A percentile compares a stretch with the other conserved stretches of the same genome.
These are phyloP conservation scores for Umbelopsis sp. DNA, from an alignment of 371 early-diverging fungal species.

Conservation along the genomic window DNA sequence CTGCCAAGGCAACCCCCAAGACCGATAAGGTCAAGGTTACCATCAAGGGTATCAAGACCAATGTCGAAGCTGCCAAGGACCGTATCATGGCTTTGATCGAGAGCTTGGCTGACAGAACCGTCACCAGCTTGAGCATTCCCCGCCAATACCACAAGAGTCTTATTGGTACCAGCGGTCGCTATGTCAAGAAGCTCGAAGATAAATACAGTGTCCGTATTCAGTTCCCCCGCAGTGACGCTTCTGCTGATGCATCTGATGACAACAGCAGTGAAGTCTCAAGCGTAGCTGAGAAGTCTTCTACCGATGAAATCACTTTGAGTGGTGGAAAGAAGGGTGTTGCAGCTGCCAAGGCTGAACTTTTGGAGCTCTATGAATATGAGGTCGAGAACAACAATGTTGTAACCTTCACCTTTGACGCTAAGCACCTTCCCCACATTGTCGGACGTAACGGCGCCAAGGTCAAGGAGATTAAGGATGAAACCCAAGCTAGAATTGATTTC, in stretches of 20 bases:
- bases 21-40: slow-evolving; percentile 63
- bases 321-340: slow-evolving; percentile 79
- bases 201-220: slow-evolving; percentile 78
- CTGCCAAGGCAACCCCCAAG: slow-evolving; percentile 21
- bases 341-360: slow-evolving; percentile 74
- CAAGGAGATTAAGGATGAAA: slow-evolving; percentile 36
- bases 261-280: slow-evolving; percentile 44
- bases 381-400: slow-evolving; percentile 63
- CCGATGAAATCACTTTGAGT: slow-evolving; percentile 73
- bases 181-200: slow-evolving; percentile 81
- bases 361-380: slow-evolving; percentile 80
- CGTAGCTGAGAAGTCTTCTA: slow-evolving; percentile 29
- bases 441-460: slow-evolving; percentile 46
- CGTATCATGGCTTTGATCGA: slow-evolving; percentile 72
- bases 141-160: slow-evolving; percentile 71
- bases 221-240: slow-evolving; percentile 61
- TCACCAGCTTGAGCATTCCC: slow-evolving; percentile 64
- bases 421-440: slow-evolving; percentile 64
- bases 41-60: slow-evolving; percentile 81
- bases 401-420: slow-evolving; percentile 58
- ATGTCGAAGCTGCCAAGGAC: slow-evolving; percentile 75
- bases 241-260: slow-evolving; percentile 44
- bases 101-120: slow-evolving; percentile 75
- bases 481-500: slow-evolving; percentile 9
- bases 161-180: slow-evolving; percentile 78